Evolutionary conservation across 306 rosid genomes (phyloP), one percentile per base, ranked within the genome.

Genomic region (Canavalia gladiata): DNA sequence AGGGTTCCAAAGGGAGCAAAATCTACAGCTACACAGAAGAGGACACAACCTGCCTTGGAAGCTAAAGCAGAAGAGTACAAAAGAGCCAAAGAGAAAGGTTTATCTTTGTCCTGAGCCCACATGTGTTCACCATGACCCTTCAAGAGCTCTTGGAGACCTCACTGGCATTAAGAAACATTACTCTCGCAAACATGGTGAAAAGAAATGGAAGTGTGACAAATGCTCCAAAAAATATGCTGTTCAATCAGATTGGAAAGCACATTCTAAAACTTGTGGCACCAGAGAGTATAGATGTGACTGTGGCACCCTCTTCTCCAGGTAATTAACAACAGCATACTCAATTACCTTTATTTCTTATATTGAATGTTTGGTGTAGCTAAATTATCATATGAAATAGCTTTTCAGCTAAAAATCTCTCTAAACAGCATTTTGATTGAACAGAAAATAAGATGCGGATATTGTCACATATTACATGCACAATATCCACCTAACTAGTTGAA

Each of bases 231-330:
- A 92, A 1, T 94, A 94, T 39, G 98, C 98, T 3, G 98, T 94
- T 57, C 98, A 94, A 33, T 94, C 98, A 0, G 98, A 94, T 75
- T 94, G 98, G 98, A 94, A 94, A 30, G 98, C 98, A 0, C 98
- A 94, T 29, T 94, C 98, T 7, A 94, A 94, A 66, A 94, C 97
- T n/a, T 94, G 98, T 39, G 98, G 98, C 18, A 94, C 98, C 5
- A 79, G 97, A 25, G 98, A 94, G 56, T 94, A 94, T 62, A 81
- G 97, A 80, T 94, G 98, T 31, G 98, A 94, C 81, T 94, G 98
- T 62, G 98, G 98, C 49, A 94, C 98, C 70, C 98, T 94, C 84
- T 94, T 94, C 90, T 94, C 98, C 33, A 94, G 98, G 98, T 94
- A 81, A 62, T 6, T 67, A 43, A 18, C 5, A 2, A 41, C 3